Evolutionary conservation across 768 basidiomycete genomes (phyloP).

Genomic region (Roridomyces roridus): DNA sequence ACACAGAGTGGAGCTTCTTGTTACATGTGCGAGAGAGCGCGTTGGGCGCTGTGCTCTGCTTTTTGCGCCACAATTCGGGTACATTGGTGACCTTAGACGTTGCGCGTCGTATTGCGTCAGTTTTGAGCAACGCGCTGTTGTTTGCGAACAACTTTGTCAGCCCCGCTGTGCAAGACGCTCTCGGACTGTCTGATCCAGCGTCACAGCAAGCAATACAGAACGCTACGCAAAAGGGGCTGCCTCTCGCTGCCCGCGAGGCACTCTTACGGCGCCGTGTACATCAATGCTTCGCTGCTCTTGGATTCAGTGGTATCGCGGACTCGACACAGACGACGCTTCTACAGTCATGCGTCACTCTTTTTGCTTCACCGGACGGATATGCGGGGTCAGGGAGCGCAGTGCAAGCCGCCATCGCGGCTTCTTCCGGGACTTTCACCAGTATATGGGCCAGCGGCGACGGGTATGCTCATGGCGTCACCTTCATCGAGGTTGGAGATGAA

Average conservation of each 20-base stretch:
- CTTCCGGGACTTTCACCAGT: constrained; percentile 79
- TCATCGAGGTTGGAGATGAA: constrained; percentile 58
- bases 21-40: constrained; percentile 91
- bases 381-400: constrained; percentile 69
- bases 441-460: constrained; percentile 91
- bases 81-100: constrained; percentile 90
- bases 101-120: constrained; percentile 82
- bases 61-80: constrained; percentile 79
- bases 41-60: constrained; percentile 86
- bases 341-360: constrained; percentile 80
- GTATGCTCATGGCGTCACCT: constrained; percentile 91
- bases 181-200: constrained; percentile 36
- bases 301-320: constrained; percentile 80
- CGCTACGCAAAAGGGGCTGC: constrained; percentile 48
- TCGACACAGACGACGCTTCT: constrained; percentile 82
- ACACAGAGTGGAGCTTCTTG: constrained; percentile 89
- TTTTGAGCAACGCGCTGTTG: constrained; percentile 88
- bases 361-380: constrained; percentile 88
- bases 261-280: constrained; percentile 85
- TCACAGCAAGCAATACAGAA: constrained; percentile 18
- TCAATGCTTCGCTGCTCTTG: constrained; percentile 88
- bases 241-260: constrained; percentile 79
- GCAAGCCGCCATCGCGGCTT: constrained; percentile 91
- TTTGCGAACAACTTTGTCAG: constrained; percentile 87
- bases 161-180: constrained; percentile 70